Evolutionary conservation across 108 stramenopile species (phyloP), one percentile per base, ranked within the genome.

Genomic region (Licmophora abbreviata): DNA sequence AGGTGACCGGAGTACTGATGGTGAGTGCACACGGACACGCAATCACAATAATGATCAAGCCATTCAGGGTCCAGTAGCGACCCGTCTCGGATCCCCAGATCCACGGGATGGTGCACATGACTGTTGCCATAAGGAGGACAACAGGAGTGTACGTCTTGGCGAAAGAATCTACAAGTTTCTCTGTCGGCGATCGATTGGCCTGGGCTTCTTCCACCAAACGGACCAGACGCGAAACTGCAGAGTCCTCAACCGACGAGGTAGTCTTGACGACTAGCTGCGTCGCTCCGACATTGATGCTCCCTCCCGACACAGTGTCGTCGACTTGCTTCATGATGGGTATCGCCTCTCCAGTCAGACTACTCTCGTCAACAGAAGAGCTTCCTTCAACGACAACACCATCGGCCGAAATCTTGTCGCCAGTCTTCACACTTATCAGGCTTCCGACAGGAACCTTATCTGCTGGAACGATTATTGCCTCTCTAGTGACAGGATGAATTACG

Each of bases 11-110:
- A 17, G 95, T 89, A 42, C 76, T 71, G 29, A 93, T 92, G 4
- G 86, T 92, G 31, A 96, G 66, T n/a, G 95, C 89, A 69, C 95
- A 96, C 1, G 95, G 95, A 55, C 95, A 96, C 2, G 92, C 90
- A 52, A 96, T 76, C 8, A 96, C 91, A 45, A 94, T 64, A n/a
- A 94, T 66, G 48, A 93, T 89, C 37, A 94, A 56, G 1, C 79
- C 91, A 56, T 80, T 76, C 43, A 77, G 30, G 14, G 63, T 70
- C 83, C 83, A 96, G 32, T 75, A 50, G 15, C 66, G 59, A 35
- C 85, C 91, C 12, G 64, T 61, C 37, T 83, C 81, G 12, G 32
- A 21, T n/a, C 89, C 84, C 48, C 65, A 68, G 11, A 76, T 35
- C 84, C 81, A 89, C 4, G 93, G 89, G 32, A 94, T 26, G 7